Evolutionary conservation across 352 stramenopile genomes (phyloP), one percentile per base, ranked within the genome.

Genomic region (Phytophthora citrophthora): DNA sequence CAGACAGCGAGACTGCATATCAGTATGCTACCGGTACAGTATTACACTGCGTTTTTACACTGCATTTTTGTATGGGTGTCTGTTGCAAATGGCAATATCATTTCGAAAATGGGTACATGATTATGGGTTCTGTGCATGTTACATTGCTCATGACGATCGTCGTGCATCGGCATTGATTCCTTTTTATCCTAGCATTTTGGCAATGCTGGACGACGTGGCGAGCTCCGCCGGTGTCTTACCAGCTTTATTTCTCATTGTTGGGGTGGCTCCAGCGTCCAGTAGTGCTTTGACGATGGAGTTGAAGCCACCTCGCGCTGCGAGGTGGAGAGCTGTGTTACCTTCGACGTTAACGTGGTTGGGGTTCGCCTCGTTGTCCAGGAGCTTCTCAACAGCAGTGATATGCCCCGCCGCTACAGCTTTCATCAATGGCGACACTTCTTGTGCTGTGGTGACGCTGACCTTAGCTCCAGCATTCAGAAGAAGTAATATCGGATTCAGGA

Each of bases 401-500:
- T 97, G 90, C 10, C 89, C 89, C 1, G 81, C 88, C n/a, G 76
- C 90, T 31, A 85, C 81, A 4, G 91, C 90, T 55, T 94, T 95
- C 79, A 96, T 92, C 20, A 97, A 59, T 41, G 90, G 88, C 20
- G 91, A 96, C 16, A 90, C 78, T 31, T 93, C 88, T 56, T 93
- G 86, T 9, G 71, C 66, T 10, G 91, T 97, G 1, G 67, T 60
- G 10, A 76, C 74, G 54, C 94, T 93, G 23, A 88, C 73, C 54
- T 97, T 94, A 34, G 83, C 90, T 29, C 86, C 88, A 31, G 83
- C 87, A 29, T 74, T 82, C 10, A 96, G 66, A 38, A 97, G 71
- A 36, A 91, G 52, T 16, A 86, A 52, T 43, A 96, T 87, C 5
- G 90, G 86, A 54, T 96, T 97, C 16, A 97, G 54, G 32, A 97